Conservation (phyloP, 2,329 filamentous ascomycete species). For the Aspergillus sp. region DNA sequence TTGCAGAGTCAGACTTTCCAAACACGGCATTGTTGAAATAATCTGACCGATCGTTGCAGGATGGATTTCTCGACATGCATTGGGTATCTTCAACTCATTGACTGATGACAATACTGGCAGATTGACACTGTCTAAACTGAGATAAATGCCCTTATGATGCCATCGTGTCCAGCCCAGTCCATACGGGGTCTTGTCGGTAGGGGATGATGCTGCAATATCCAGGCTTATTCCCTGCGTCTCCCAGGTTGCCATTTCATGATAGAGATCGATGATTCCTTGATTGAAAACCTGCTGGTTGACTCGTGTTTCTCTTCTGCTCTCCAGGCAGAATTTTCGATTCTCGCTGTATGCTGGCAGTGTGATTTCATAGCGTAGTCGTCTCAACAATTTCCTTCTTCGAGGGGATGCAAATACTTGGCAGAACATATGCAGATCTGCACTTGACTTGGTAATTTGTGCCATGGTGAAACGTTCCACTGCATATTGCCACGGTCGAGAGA, state of each 20-base stretch:
- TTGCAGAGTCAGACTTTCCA: neutral
- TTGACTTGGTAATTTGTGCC: neutral
- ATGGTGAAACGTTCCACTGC: slow-evolving; percentile 1
- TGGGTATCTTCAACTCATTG: neutral
- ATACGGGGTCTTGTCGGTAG: neutral
- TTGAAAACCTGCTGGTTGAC: neutral
- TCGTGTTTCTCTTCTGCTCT: neutral
- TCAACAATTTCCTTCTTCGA: neutral
- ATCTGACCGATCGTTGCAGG: neutral
- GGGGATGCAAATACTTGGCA: neutral
- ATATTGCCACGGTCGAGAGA: slow-evolving; percentile 1
- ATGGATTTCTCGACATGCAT: neutral
- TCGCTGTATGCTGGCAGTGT: neutral
- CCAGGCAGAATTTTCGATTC: neutral
- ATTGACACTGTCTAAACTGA: neutral
- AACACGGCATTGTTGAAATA: neutral
- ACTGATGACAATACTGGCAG: neutral
- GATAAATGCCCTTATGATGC: too few species aligned
- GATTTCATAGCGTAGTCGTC: neutral
- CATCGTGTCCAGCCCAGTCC: neutral
- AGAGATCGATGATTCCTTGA: neutral
- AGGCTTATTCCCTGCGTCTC: neutral
- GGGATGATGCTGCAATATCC: neutral
- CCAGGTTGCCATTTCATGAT: neutral
- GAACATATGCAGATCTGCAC: neutral